phyloP scores from a whole-genome alignment of 495 filamentous ascomycete genomes.

The Aspergillus cavernicola region DNA sequence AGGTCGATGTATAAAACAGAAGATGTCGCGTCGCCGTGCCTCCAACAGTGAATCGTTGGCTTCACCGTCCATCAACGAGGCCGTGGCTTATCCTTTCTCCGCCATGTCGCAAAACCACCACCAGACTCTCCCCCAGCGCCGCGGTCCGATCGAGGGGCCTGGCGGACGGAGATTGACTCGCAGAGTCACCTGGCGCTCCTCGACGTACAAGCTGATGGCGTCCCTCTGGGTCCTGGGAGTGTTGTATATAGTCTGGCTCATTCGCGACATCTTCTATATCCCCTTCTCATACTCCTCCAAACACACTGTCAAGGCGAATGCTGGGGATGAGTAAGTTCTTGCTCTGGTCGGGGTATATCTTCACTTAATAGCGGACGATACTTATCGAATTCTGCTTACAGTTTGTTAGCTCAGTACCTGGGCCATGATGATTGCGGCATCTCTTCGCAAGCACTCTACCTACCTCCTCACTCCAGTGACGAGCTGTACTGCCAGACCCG shows the following conservation, averaged over 20 bases:
- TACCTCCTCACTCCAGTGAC: conserved; percentile 23
- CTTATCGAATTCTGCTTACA: conserved; percentile 24
- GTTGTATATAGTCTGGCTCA: conserved; percentile 46
- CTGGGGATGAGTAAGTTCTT: conserved; percentile 21
- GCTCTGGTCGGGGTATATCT: conserved; percentile 4
- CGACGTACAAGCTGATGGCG: conserved; percentile 47
- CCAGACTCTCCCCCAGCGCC: conserved; percentile 21
- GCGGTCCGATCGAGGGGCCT: conserved; percentile 45
- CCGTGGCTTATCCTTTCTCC: conserved; percentile 35
- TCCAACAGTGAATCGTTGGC: conserved; percentile 38
- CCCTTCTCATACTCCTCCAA: conserved; percentile 29
- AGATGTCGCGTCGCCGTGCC: conserved; percentile 43
- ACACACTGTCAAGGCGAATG: conserved; percentile 5
- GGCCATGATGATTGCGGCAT: conserved; percentile 46
- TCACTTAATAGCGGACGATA: conserved; percentile 9
- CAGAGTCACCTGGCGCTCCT: conserved; percentile 50
- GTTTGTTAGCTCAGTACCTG: conserved; percentile 40
- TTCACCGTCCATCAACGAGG: conserved; percentile 32
- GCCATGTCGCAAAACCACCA: conserved; percentile 20
- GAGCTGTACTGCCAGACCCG: conserved; percentile 36
- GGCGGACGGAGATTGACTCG: conserved; percentile 43
- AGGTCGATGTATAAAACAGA: conserved; percentile 20
- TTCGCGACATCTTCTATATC: conserved; percentile 43
- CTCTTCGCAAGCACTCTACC: conserved; percentile 39
- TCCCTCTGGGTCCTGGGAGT: conserved; percentile 45